Evolutionary conservation across 768 basidiomycete species (phyloP), one percentile per base, ranked within the genome.

Genomic region (Steccherinum ochraceum): DNA sequence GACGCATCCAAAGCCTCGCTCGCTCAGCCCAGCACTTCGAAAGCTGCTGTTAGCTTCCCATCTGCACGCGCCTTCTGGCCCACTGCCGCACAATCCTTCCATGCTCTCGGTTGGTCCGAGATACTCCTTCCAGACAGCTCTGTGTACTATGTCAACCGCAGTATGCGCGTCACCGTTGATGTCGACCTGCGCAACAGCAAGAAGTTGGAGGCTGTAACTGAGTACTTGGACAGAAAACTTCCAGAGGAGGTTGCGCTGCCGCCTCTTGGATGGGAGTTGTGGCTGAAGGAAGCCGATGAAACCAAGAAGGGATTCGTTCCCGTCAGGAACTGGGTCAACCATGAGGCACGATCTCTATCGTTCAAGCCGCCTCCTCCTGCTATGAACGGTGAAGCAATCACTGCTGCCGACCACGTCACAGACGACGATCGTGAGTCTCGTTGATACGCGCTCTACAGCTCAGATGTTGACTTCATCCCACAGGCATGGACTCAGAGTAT

Each of bases 401-500:
- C 30, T 55, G 48, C 40, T 58, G 54, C 27, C 57, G 48, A 47
- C 53, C 39, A 52, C 45, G 47, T 55, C 40, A 52, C 57, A 4
- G 71, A 69, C 23, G 70, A 75, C 45, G 74, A 79, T 27, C 63
- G 76, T 78, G 41, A 65, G 76, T 53, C 47, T 30, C 40, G 30
- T 35, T 16, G 10, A 40, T 50, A 0, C 45, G 42, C 12, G 48
- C 19, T 46, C 42, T 18, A 7, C 21, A 26, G 23, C 24, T 24
- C 49, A 56, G 2, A 54, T 41, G 19, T n/a, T 56, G 16, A 7
- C 16, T 23, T 19, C 5, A 18, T 47, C 13, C 46, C 10, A 13
- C 54, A 90, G 89, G 78, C 43, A 69, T 88, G 19, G 86, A 90
- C 50, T 74, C 81, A 59, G 86, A 89, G 60, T 88, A 85, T 57